Percentiles rank a stretch among this genome's conserved stretches.
phyloP scores from a whole-genome alignment of 2,329 filamentous ascomycete genomes.

The Fusarium solani-melongenae region DNA sequence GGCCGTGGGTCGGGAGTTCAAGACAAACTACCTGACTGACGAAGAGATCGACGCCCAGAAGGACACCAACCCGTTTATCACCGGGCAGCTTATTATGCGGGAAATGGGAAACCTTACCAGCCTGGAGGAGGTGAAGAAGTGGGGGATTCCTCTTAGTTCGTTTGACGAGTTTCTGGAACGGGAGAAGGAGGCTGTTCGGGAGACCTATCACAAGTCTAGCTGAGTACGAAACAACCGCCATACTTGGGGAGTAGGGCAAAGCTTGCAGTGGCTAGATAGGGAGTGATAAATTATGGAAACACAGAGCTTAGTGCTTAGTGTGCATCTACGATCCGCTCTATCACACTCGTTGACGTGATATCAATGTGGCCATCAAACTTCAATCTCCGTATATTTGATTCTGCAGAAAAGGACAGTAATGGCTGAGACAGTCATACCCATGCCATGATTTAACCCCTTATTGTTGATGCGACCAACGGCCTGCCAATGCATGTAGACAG shows the following conservation, averaged over 20 bases:
- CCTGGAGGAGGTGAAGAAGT: constrained; percentile 48
- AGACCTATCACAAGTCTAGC: constrained; percentile 41
- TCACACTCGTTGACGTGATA: not conserved
- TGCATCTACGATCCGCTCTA: not conserved
- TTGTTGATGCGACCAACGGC: not conserved
- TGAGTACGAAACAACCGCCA: not conserved
- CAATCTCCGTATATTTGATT: not conserved
- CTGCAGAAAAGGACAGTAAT: not conserved
- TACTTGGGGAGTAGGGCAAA: not conserved
- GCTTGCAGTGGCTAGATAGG: not conserved
- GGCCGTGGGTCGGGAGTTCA: constrained; percentile 50
- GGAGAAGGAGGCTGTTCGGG: constrained; percentile 48
- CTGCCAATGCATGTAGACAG: not conserved
- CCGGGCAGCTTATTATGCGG: constrained; percentile 51
- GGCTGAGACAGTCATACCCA: not conserved
- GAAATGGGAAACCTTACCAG: constrained; percentile 51
- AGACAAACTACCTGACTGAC: constrained; percentile 52
- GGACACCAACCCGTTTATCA: constrained; percentile 51
- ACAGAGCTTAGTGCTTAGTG: not conserved
- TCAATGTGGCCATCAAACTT: not conserved
- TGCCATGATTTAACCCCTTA: not conserved
- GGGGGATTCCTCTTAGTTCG: constrained; percentile 54
- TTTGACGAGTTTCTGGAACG: constrained; percentile 57
- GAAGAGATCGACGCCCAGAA: constrained; percentile 53
- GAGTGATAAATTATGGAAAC: not conserved